phyloP scores from a whole-genome alignment of 768 basidiomycete species.

The Suillus ampliporus region DNA sequence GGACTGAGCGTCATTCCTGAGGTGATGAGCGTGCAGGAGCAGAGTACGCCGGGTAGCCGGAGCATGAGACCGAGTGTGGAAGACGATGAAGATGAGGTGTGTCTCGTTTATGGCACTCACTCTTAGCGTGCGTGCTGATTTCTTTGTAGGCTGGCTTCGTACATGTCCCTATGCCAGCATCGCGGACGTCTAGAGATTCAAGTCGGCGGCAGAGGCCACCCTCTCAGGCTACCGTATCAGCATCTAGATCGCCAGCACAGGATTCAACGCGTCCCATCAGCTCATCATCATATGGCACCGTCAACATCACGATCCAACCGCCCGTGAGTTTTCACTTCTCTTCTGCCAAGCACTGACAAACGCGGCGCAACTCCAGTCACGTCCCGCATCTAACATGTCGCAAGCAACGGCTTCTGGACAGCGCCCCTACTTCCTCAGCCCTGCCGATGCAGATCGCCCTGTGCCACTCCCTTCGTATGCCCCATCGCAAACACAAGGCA shows the following conservation, averaged over 20 bases:
- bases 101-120: conserved; percentile 2
- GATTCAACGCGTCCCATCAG: conserved; percentile 33
- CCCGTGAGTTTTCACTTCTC: conserved; percentile 28
- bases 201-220: conserved; percentile 4
- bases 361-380: not conserved
- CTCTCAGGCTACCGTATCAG: not conserved
- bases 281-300: conserved; percentile 36
- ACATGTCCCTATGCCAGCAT: conserved; percentile 40
- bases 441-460: conserved; percentile 46
- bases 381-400: conserved; percentile 39
- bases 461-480: conserved; percentile 33
- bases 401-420: conserved; percentile 28
- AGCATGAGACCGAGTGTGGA: conserved; percentile 44
- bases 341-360: not conserved
- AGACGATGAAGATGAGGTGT: conserved; percentile 42
- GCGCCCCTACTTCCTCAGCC: conserved; percentile 41
- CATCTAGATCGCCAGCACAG: not conserved
- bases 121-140: not conserved
- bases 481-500: not conserved
- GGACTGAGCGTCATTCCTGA: conserved; percentile 65
- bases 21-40: conserved; percentile 47
- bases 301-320: conserved; percentile 38
- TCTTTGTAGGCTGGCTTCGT: conserved; percentile 36
- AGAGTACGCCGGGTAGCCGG: conserved; percentile 23
- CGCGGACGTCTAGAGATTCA: conserved; percentile 31